These are phyloP conservation scores for Phytophthora hibernalis DNA, from an alignment of 352 stramenopile species.

Conservation along the genomic window DNA sequence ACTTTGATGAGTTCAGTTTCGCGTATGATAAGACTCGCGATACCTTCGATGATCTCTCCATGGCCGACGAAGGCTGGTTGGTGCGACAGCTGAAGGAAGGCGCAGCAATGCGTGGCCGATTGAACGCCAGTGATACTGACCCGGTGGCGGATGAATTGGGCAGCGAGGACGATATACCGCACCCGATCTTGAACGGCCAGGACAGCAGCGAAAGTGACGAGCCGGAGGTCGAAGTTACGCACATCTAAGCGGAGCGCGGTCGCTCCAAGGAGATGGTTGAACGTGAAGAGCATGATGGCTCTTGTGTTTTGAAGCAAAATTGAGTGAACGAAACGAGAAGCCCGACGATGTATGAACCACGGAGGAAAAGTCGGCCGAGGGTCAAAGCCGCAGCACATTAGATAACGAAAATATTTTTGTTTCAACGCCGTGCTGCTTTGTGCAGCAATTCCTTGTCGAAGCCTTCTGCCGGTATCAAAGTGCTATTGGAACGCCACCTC, in stretches of 20 bases:
- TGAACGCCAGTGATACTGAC: slow-evolving; percentile 72
- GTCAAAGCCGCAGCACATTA: slow-evolving; percentile 36
- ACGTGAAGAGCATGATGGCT: slow-evolving; percentile 19
- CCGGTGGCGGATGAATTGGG: slow-evolving; percentile 51
- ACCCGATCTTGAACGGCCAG: slow-evolving; percentile 52
- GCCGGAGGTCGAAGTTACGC: slow-evolving; percentile 53
- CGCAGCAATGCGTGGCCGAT: slow-evolving; percentile 71
- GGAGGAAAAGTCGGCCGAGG: slow-evolving; percentile 27
- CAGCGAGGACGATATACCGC: slow-evolving; percentile 65
- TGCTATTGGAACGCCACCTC: too few species aligned
- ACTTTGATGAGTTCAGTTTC: slow-evolving; percentile 92
- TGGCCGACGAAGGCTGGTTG: slow-evolving; percentile 87
- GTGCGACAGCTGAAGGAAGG: slow-evolving; percentile 83
- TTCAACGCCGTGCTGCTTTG: slow-evolving; percentile 3
- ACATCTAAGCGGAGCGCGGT: slow-evolving; percentile 37
- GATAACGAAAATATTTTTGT: slow-evolving; percentile 43
- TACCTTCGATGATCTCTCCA: slow-evolving; percentile 81
- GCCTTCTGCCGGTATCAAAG: too few species aligned
- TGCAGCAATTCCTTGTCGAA: not conserved
- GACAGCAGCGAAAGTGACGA: slow-evolving; percentile 81
- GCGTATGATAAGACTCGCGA: slow-evolving; percentile 80
- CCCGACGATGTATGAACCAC: slow-evolving; percentile 35
- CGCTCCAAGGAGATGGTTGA: slow-evolving; percentile 15
- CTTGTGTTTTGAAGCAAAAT: slow-evolving; percentile 36
- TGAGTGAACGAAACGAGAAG: slow-evolving; percentile 36